These are phyloP conservation scores for Heterobasidion annosum DNA, from an alignment of 1,284 basidiomycete genomes.

Conservation along the genomic window DNA sequence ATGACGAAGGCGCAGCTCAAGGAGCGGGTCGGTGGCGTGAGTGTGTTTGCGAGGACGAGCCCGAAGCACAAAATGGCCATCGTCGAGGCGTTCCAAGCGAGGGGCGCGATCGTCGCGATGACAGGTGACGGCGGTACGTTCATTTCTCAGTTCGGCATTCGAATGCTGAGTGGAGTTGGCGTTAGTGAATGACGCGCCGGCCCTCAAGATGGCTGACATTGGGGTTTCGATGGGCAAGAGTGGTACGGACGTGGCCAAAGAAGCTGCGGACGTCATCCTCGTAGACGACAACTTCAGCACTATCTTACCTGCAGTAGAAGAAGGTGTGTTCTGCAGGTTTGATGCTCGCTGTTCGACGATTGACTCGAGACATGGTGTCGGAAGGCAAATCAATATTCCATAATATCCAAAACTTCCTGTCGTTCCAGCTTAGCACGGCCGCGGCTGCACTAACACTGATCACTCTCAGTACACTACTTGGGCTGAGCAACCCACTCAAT, in stretches of 20 bases:
- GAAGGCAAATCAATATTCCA: slow-evolving; percentile 94
- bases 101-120: slow-evolving; percentile 93
- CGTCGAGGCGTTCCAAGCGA: slow-evolving; percentile 84
- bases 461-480: slow-evolving; percentile 85
- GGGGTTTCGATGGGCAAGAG: slow-evolving; percentile 96
- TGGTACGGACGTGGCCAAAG: slow-evolving; percentile 97
- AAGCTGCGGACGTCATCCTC: slow-evolving; percentile 94
- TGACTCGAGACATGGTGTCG: background rate
- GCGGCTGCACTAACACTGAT: slow-evolving; percentile 93
- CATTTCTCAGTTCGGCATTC: background rate
- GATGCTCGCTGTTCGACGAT: too few species aligned
- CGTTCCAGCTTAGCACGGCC: slow-evolving; percentile 95
- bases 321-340: slow-evolving; percentile 42
- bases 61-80: slow-evolving; percentile 98
- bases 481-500: slow-evolving; percentile 88
- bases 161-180: background rate
- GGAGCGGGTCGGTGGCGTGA: slow-evolving; percentile 76
- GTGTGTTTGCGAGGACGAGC: slow-evolving; percentile 91
- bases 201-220: slow-evolving; percentile 96
- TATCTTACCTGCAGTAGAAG: slow-evolving; percentile 90
- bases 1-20: slow-evolving; percentile 75
- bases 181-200: slow-evolving; percentile 92
- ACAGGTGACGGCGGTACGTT: slow-evolving; percentile 81
- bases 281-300: slow-evolving; percentile 98
- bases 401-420: slow-evolving; percentile 97